Base-by-base conservation (phyloP, 2,329 filamentous ascomycete species). In the Purpureocillium takamizusanense region DNA sequence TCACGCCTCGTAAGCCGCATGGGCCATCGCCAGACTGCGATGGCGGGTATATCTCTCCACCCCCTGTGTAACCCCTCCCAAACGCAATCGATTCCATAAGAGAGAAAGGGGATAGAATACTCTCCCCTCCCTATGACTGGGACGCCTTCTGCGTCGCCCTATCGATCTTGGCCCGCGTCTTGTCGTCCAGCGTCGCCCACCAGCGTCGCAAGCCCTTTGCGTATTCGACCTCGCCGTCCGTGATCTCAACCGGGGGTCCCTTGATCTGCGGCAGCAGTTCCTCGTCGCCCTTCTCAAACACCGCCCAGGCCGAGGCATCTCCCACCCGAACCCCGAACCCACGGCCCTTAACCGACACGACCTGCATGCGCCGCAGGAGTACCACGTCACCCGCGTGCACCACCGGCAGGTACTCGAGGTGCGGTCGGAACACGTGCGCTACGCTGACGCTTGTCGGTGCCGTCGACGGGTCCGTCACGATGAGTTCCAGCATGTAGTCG, bases 271-370 rank as follows among this genome's bases (percentile, higher is more conserved):
- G 61, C 32, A 67, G 56, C 50, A 53, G 51, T 40, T 60, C 53
- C 37, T 53, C 51, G 33, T 60, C 56, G 3, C 56, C 56, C 30
- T 59, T 56, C 46, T 78, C 73, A 44, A 76, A 80, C 3, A 82
- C 74, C 2, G 74, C 77, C 73, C 78, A 82, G 38, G 72, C 70
- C 13, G 74, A 79, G 27, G 60, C 62, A 33, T 73, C 71, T n/a
- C 62, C 66, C n/a, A 66, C 67, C 35, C 67, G 61, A 36, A 81
- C 57, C 1, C 73, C 76, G 44, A 74, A 78, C 2, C 71, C 76
- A 37, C 70, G 70, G 33, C 63, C 64, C 41, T 70, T 69, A 36
- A 79, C 56, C 3, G 74, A 62, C 31, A 69, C 61, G 12, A 78
- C 70, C 21, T 65, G 63, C 45, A 82, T 75, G 35, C 67, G 64